phyloP scores from a whole-genome alignment of 768 basidiomycete genomes.

The Mycena sanguinolenta region DNA sequence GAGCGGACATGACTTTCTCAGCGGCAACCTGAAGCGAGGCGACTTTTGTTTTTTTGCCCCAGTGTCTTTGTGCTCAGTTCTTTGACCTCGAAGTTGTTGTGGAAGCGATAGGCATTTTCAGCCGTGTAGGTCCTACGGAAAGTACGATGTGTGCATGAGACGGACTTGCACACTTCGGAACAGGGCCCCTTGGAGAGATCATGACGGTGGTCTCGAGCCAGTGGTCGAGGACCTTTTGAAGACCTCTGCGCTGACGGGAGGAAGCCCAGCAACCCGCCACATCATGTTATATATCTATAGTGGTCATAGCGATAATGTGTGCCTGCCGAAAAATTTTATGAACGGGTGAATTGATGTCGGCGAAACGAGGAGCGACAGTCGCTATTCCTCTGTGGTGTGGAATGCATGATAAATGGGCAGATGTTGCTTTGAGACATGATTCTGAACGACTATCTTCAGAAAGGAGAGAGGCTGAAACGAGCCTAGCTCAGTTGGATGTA shows the following conservation, averaged over 20 bases:
- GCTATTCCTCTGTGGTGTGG: conserved; percentile 83
- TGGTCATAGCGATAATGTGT: conserved; percentile 93
- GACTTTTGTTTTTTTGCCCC: conserved; percentile 64
- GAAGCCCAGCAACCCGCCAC: conserved; percentile 90
- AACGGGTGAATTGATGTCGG: conserved; percentile 16
- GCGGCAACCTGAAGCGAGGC: conserved; percentile 9
- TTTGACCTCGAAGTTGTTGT: conserved; percentile 90
- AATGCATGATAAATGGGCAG: conserved; percentile 97
- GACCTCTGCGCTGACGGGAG: conserved; percentile 80
- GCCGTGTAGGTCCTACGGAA: conserved; percentile 89
- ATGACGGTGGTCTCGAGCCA: conserved; percentile 80
- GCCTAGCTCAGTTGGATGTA: too few species aligned
- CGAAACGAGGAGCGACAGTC: conserved; percentile 55
- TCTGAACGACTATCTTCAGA: too few species aligned
- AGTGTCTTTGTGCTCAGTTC: conserved; percentile 88
- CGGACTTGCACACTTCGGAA: conserved; percentile 90
- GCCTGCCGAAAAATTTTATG: conserved; percentile 59
- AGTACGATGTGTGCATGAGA: conserved; percentile 31
- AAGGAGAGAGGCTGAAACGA: too few species aligned
- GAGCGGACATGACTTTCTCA: conserved; percentile 37
- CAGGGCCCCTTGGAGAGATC: conserved; percentile 69
- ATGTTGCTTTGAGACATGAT: too few species aligned
- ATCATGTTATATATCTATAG: conserved; percentile 99
- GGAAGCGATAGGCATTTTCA: conserved; percentile 90
- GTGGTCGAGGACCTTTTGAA: conserved; percentile 91